These are phyloP conservation scores for Pseudozyma hubeiensis DNA, from an alignment of 1,284 basidiomycete genomes.

Conservation along the genomic window DNA sequence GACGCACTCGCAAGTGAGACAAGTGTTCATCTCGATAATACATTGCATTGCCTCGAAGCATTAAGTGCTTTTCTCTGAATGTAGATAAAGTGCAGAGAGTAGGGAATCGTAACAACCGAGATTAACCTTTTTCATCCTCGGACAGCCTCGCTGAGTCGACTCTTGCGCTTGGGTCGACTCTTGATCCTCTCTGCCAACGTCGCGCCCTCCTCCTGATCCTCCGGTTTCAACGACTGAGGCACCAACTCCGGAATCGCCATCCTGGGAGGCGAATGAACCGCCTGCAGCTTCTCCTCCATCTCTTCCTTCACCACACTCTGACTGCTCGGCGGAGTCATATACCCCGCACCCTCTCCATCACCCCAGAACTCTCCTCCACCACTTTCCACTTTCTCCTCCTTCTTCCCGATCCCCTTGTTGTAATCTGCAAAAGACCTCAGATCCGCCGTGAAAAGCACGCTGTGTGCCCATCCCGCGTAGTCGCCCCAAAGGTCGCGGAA, in stretches of 20 bases:
- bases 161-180: constrained; percentile 40
- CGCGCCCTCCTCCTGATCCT: background rate
- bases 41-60: too few relatives aligned
- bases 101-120: background rate
- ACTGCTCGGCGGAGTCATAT: constrained; percentile 21
- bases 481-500: constrained; percentile 65
- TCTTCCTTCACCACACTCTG: constrained; percentile 11
- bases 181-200: constrained; percentile 38
- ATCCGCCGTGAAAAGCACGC: constrained; percentile 65
- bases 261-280: constrained; percentile 33
- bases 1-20: constrained; percentile 39
- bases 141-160: constrained; percentile 8
- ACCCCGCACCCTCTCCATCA: constrained; percentile 1
- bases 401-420: constrained; percentile 19
- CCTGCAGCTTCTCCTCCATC: constrained; percentile 11
- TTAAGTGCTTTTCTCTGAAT: too few relatives aligned
- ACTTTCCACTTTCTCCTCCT: constrained; percentile 34
- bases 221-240: constrained; percentile 12
- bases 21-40: background rate
- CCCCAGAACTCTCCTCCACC: constrained; percentile 17
- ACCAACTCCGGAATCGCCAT: constrained; percentile 24
- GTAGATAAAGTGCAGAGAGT: background rate
- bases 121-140: background rate
- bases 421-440: constrained; percentile 57
- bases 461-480: constrained; percentile 67